phyloP scores from a whole-genome alignment of 2,329 filamentous ascomycete genomes.

The Beauveria pseudobassiana region DNA sequence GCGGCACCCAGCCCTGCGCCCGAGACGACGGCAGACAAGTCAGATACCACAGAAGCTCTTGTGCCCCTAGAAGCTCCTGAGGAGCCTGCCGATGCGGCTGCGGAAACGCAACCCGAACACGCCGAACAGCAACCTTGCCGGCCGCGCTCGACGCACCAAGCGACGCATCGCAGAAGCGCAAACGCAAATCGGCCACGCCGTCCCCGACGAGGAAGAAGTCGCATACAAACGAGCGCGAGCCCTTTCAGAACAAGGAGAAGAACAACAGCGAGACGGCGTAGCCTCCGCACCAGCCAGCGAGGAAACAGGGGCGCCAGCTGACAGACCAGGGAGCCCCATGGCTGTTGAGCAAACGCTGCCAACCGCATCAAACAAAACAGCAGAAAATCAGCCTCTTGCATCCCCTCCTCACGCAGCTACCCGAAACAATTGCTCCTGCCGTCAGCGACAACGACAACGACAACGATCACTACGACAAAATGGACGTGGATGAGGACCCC shows the following conservation, averaged over 20 bases:
- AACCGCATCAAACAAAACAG: not conserved
- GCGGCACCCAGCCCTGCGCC: not conserved
- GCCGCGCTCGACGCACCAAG: not conserved
- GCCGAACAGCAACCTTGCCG: not conserved
- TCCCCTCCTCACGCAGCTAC: not conserved
- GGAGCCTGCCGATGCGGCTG: not conserved
- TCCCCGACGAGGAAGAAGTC: conserved; percentile 43
- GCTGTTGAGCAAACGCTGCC: conserved; percentile 6
- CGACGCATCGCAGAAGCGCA: conserved; percentile 53
- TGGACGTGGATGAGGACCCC: conserved; percentile 26
- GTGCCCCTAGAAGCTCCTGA: not conserved
- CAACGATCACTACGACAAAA: conserved; percentile 16
- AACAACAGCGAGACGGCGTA: conserved; percentile 9
- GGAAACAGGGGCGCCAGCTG: not conserved
- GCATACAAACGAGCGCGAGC: conserved; percentile 48
- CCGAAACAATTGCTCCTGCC: conserved; percentile 7
- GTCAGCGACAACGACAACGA: conserved; percentile 14
- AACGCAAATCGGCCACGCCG: conserved; percentile 58
- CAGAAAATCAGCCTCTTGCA: not conserved
- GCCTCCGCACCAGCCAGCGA: conserved; percentile 9
- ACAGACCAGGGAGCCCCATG: conserved; percentile 4
- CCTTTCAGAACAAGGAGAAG: conserved; percentile 17
- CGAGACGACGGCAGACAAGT: conserved; percentile 8
- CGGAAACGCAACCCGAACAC: not conserved
- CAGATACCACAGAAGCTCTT: not conserved